Evolutionary conservation across 805 yeast species (phyloP), one percentile per base, ranked within the genome.

Genomic region (Tetrapisispora iriomotensis): DNA sequence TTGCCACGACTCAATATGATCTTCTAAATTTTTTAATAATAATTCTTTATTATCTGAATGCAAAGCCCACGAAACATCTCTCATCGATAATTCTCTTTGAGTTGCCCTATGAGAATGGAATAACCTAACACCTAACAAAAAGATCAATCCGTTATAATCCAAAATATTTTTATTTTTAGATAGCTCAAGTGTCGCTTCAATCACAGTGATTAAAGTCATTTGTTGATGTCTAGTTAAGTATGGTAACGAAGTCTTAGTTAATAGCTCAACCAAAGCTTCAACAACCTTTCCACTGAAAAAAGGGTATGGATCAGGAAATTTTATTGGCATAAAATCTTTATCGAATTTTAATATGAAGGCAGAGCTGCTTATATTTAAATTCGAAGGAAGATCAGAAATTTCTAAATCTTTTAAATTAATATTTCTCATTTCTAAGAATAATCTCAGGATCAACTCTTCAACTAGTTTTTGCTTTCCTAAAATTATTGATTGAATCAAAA

Each of bases 191-290:
- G 83, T 64, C 2, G 87, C 79, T 35, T 74, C 78, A 6, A 85
- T 67, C 2, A 85, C 75, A 13, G 83, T 75, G 1, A 80, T 68
- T 21, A 88, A 67, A 0, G 96, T 86, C 22, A 80, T 77, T 53
- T 88, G 97, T 57, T 88, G 96, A 61, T 88, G 96, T 43, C 95
- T 76, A 0, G 95, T 86, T 22, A 88, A 57, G 44, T 79, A 79
- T 0, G 96, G 96, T 21, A 88, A 63, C 1, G 90, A 69, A 5
- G 73, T 66, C 43, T 72, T 76, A 30, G 76, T 75, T 38, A 88
- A 64, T 44, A 74, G 75, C 18, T 79, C 82, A 13, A 68, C 62
- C 18, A 88, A 62, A 2, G 72, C 56, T 1, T 63, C 67, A 3
- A 75, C 67, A 15, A 75, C 66, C 3, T 56, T 50, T 8, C 55